phyloP scores from a whole-genome alignment of 768 basidiomycete species.

The Thelephora ganbajun region DNA sequence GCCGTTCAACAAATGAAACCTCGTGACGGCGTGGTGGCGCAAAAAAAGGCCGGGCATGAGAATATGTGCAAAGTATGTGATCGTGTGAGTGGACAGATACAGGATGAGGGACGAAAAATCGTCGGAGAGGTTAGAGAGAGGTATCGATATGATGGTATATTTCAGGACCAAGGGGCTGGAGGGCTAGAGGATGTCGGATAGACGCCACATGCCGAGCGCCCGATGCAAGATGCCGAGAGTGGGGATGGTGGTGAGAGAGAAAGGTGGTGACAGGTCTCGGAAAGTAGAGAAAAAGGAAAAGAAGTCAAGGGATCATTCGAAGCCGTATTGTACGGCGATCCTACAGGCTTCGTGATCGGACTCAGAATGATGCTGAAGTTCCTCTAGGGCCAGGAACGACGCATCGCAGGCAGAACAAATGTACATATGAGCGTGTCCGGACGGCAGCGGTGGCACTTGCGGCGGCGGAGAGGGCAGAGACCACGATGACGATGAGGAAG shows the following conservation, averaged over 20 bases:
- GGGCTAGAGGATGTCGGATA: background rate
- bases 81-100: no score
- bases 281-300: background rate
- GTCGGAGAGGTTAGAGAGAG: background rate
- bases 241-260: background rate
- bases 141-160: background rate
- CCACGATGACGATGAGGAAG: background rate
- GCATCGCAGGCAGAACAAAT: conserved; percentile 69
- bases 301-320: conserved; percentile 30
- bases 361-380: conserved; percentile 45
- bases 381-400: conserved; percentile 43
- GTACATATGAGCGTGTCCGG: conserved; percentile 36
- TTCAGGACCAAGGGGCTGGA: background rate
- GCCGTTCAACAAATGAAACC: no score
- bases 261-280: background rate
- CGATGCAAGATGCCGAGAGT: background rate
- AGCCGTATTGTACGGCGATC: conserved; percentile 60
- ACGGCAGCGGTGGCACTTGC: conserved; percentile 40
- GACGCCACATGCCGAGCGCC: background rate
- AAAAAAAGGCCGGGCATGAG: no score
- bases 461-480: conserved; percentile 9
- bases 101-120: no score
- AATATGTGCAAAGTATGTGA: no score
- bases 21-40: no score
- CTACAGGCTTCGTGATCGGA: conserved; percentile 55